Evolutionary conservation across 2,329 filamentous ascomycete genomes (phyloP).

Genomic region (Ceratocystis lukuohia): DNA sequence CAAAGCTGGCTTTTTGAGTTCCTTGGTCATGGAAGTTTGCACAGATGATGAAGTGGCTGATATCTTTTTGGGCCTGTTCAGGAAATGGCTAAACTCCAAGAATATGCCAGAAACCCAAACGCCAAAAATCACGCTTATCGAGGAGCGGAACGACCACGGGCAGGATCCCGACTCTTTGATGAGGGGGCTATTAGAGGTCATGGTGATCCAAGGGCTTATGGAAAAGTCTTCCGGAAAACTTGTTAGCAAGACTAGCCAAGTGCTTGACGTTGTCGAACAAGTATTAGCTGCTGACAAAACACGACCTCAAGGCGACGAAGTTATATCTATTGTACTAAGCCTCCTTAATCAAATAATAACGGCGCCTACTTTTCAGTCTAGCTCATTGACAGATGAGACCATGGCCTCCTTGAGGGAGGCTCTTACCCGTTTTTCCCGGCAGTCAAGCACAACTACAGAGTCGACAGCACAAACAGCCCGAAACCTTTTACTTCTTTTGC

Average conservation of each 20-base stretch:
- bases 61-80: conserved; percentile 47
- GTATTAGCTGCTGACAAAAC: conserved; percentile 39
- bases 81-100: conserved; percentile 39
- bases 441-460: conserved; percentile 8
- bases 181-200: conserved; percentile 41
- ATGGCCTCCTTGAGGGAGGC: conserved; percentile 37
- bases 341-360: conserved; percentile 48
- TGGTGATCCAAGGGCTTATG: conserved; percentile 53
- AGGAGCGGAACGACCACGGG: conserved; percentile 23
- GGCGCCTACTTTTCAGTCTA: conserved; percentile 40
- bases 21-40: conserved; percentile 36
- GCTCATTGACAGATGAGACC: conserved; percentile 31
- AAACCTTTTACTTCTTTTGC: conserved; percentile 43
- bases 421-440: conserved; percentile 31
- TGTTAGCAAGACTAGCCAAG: conserved; percentile 48
- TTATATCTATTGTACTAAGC: conserved; percentile 42
- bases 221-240: conserved; percentile 49
- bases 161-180: conserved; percentile 29
- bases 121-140: conserved; percentile 25
- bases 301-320: conserved; percentile 33
- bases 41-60: conserved; percentile 44
- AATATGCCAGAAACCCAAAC: conserved; percentile 15
- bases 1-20: conserved; percentile 36
- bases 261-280: conserved; percentile 50
- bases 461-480: conserved; percentile 32